phyloP scores from a whole-genome alignment of 75 land plant species.

The Pinus taeda region DNA sequence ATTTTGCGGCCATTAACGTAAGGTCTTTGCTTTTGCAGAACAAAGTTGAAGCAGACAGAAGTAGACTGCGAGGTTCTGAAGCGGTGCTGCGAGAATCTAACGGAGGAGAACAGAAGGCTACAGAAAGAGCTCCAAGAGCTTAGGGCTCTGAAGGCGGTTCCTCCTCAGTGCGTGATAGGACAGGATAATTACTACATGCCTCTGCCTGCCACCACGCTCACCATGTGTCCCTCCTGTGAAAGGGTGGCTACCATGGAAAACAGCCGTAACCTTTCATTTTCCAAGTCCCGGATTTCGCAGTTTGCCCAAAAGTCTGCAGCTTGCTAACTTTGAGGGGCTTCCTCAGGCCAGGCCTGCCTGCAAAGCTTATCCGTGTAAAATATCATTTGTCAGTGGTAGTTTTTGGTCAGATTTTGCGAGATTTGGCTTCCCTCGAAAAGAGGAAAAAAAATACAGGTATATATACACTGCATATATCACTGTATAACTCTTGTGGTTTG shows the following conservation, averaged over 20 bases:
- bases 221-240: slow-evolving; percentile 92
- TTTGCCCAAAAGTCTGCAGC: slow-evolving; percentile 8
- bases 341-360: too few relatives aligned
- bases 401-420: too few relatives aligned
- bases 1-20: too few relatives aligned
- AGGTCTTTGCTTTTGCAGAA: too few relatives aligned
- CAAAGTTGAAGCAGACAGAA: slow-evolving; percentile 80
- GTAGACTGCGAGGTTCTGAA: slow-evolving; percentile 90
- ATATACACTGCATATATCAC: too few relatives aligned
- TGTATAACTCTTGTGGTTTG: too few relatives aligned
- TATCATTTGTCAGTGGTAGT: too few relatives aligned
- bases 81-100: slow-evolving; percentile 81
- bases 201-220: slow-evolving; percentile 84
- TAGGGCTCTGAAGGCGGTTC: slow-evolving; percentile 63
- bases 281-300: slow-evolving; percentile 7
- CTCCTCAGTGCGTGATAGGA: slow-evolving; percentile 9
- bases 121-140: slow-evolving; percentile 89
- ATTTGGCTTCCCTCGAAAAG: too few relatives aligned
- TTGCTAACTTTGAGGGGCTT: neutral
- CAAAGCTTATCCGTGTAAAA: too few relatives aligned
- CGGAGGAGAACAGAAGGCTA: slow-evolving; percentile 80
- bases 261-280: slow-evolving; percentile 1
- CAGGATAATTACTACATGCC: slow-evolving; percentile 53
- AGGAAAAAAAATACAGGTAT: too few relatives aligned
- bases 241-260: slow-evolving; percentile 58